Conservation (phyloP, 1,139 yeast species). For the Zygosaccharomyces pseudobailii region DNA sequence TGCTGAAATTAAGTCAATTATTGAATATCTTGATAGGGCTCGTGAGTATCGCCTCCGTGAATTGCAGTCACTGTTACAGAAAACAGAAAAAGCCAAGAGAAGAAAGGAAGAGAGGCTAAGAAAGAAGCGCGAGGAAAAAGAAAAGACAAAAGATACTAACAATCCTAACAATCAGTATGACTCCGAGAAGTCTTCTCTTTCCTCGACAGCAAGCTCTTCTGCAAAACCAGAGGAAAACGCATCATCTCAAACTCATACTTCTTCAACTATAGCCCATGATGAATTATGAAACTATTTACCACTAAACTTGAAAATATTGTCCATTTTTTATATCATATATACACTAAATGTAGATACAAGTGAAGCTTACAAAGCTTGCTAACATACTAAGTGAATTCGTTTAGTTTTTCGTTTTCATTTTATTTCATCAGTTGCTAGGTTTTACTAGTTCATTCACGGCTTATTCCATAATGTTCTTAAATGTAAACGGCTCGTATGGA, state of each 20-base stretch:
- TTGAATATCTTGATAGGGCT: constrained; percentile 12
- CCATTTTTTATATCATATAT: not conserved
- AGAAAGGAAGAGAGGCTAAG: constrained; percentile 23
- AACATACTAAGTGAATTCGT: not conserved
- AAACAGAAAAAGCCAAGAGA: constrained; percentile 22
- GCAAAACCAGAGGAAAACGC: not conserved
- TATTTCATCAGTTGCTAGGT: not conserved
- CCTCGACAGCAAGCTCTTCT: not conserved
- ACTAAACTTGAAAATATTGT: not conserved
- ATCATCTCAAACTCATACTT: not conserved
- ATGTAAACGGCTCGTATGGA: constrained; percentile 65
- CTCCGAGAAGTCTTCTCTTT: not conserved
- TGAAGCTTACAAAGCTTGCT: not conserved
- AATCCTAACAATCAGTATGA: no score
- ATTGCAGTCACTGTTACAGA: constrained; percentile 20
- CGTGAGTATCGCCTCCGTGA: constrained; percentile 25
- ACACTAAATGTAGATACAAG: constrained; percentile 3
- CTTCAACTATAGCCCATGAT: constrained; percentile 8
- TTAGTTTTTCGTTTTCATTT: not conserved
- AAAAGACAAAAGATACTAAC: not conserved
- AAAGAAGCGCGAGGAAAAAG: constrained; percentile 10
- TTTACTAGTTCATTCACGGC: not conserved
- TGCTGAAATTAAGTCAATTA: constrained; percentile 10
- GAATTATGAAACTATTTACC: constrained; percentile 5
- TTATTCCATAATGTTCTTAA: constrained; percentile 29